Base-by-base conservation (phyloP, 148 eudicot genomes). In the Arbutus unedo region DNA sequence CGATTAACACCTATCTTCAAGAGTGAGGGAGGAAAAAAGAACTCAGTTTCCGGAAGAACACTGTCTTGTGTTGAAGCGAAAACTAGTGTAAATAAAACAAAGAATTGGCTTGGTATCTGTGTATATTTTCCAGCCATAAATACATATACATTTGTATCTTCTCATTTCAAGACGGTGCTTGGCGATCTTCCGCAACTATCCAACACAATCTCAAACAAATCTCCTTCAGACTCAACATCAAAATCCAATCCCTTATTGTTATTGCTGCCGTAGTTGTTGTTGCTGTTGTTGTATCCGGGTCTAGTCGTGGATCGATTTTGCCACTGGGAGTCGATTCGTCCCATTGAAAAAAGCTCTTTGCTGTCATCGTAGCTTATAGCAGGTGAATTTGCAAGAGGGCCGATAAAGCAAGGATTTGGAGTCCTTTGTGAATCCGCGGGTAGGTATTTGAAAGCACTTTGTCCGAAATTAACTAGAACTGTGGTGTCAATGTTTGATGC, bases 301-400 rank as follows among this genome's bases (percentile, higher is more conserved):
- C 83, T 87, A 5, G 86, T 74, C 0, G 90, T 79, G 3, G 79
- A 80, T 47, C 90, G 82, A 53, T 90, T 85, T 4, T 82, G 90
- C 97, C 98, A 91, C 59, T 87, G 89, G 2, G 91, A 79, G 82
- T 96, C 94, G 6, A 96, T 86, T 83, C 95, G 85, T 74, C 92
- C 98, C 90, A 96, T 96, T 0, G 99, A 96, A 86, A 96, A 96
- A 60, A 96, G 90, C 89, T 96, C 99, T 83, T 79, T 86, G 82
- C 99, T 96, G 21, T 94, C 96, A 21, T 93, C 98, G 49, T 87
- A 88, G 43, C 94, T 91, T 0, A 92, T 72, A 3, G 84, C 41
- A 48, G 93, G 86, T 3, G 93, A 90, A 43, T 81, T 83, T 1
- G 67, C 84, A 0, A 81, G 80, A 4, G 91, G 90, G 38, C 91